Evolutionary conservation across 2,329 filamentous ascomycete species (phyloP).

Genomic region (Graphiopsis chlorocephala): DNA sequence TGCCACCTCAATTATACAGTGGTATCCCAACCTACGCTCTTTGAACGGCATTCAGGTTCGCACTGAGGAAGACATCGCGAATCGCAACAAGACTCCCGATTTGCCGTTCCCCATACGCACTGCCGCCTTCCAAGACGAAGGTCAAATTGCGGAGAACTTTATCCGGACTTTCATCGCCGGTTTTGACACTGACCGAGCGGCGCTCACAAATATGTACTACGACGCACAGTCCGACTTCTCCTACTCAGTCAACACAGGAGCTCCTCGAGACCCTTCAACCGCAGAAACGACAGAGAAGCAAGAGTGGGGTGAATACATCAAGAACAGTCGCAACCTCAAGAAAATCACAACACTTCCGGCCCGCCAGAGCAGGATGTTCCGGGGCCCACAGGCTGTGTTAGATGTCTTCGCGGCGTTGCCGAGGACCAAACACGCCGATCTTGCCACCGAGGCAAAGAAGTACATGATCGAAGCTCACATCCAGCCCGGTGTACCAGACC

Average conservation of each 20-base stretch:
- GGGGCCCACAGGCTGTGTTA: conserved; percentile 63
- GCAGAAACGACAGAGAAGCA: conserved; percentile 42
- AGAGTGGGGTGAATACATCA: conserved; percentile 73
- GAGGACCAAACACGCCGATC: conserved; percentile 69
- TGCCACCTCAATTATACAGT: conserved; percentile 67
- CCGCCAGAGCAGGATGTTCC: conserved; percentile 64
- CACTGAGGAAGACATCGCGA: conserved; percentile 67
- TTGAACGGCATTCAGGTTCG: conserved; percentile 74
- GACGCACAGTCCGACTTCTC: conserved; percentile 75
- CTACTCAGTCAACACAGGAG: conserved; percentile 65
- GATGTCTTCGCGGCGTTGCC: conserved; percentile 70
- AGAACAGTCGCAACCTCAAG: conserved; percentile 72
- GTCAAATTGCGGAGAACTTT: conserved; percentile 71
- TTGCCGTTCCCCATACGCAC: conserved; percentile 61
- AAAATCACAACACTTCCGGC: conserved; percentile 62
- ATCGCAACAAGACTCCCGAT: conserved; percentile 50
- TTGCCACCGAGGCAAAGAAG: conserved; percentile 64
- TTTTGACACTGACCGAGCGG: conserved; percentile 69
- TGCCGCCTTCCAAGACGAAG: conserved; percentile 71
- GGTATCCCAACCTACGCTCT: conserved; percentile 77
- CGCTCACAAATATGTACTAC: conserved; percentile 66
- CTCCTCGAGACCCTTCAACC: conserved; percentile 47
- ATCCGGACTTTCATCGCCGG: conserved; percentile 69
- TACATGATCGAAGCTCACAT: conserved; percentile 83
- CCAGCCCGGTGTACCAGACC: conserved; percentile 68